phyloP scores from a whole-genome alignment of 176 grass and related monocot species.

The bread wheat (Triticum aestivum) region IWGSC_CS_RefSeq_v2.1 NC_057805.1:422375069-422375568 shows the following conservation, averaged over 20 bases:
- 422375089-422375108: neutral
- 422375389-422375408: neutral
- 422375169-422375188: neutral
- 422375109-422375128: neutral
- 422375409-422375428: neutral
- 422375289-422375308: neutral
- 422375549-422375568: constrained; percentile 80
- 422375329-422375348: neutral
- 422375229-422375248: neutral
- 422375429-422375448: neutral
- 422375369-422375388: neutral
- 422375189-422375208: neutral
- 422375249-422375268: neutral
- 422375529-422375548: constrained; percentile 65
- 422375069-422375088: neutral
- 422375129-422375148: neutral
- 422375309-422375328: neutral
- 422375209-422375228: constrained; percentile 1
- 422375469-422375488: constrained; percentile 75
- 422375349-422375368: neutral
- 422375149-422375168: neutral
- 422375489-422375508: constrained; percentile 88
- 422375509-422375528: constrained; percentile 73
- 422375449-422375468: constrained; percentile 30
- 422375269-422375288: neutral